Evolutionary conservation across 1,284 basidiomycete species (phyloP), one percentile per base, ranked within the genome.

Genomic region (Ganoderma meredithae): DNA sequence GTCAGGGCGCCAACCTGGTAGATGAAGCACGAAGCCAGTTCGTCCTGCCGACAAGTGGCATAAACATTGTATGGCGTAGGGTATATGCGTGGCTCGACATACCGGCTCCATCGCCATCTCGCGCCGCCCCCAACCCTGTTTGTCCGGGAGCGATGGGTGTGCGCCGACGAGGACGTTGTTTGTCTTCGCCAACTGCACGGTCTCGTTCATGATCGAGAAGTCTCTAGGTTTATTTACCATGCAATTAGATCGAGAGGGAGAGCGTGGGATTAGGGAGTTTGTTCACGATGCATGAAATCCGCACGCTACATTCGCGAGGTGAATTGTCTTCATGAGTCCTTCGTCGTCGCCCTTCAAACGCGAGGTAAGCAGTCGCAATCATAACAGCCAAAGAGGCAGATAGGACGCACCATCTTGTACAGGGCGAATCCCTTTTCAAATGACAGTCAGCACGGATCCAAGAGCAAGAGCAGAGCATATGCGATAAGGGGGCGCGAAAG

Each of bases 281-380:
- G 73, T 84, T 66, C 69, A 88, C 86, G 86, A 85, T 17, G 86
- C 88, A 72, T 90, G 89, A 66, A 89, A 89, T 3, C 89, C 88
- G 70, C 89, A 90, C 0, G 89, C 89, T 15, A 89, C 79, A 69
- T 90, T 90, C 0, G 88, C 88, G 25, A 90, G 78, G 71, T 90
- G 87, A 44, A 90, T 88, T 1, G 85, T 87, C 69, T 85, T 83
- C 85, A 90, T 89, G 60, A 90, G 82, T 7, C 81, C 79, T 66
- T 85, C 86, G 67, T 90, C 89, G 58, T 90, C 87, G 4, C 85
- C 86, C 88, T 90, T 33, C 33, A 8, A 15, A 55, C 13, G 33
- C 17, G 7, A n/a, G 1, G 25, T 39, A 4, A 22, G 49, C 44
- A 52, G 47, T 47, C 41, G 64, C 53, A 27, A 5, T 31, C 31